A percentile compares a stretch with the other conserved stretches of the same genome.
Conservation (phyloP, 768 basidiomycete species). For the Lyophyllum semitale region DNA sequence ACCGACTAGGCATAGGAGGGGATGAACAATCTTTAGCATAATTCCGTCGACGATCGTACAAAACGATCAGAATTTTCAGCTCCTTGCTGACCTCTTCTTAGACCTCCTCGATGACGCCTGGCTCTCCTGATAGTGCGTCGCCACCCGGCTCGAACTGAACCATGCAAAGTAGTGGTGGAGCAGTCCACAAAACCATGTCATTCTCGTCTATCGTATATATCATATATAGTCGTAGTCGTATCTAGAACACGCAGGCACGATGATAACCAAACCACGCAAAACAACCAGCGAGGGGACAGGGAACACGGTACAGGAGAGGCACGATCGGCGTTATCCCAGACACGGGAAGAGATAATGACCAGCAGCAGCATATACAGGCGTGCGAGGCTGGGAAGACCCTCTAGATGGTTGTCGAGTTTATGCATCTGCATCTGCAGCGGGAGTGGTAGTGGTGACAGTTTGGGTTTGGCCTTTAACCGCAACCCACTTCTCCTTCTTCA, state of each 20-base stretch:
- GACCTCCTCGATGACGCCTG: no score
- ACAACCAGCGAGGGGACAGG: constrained; percentile 21
- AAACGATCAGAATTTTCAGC: no score
- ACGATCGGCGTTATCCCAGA: neutral
- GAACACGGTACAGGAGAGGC: constrained; percentile 18
- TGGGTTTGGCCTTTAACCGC: constrained; percentile 59
- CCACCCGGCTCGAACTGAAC: no score
- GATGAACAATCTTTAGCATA: no score
- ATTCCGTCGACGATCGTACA: no score
- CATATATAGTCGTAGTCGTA: constrained; percentile 14
- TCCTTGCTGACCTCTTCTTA: no score
- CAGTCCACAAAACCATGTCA: constrained; percentile 22
- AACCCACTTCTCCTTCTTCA: constrained; percentile 73
- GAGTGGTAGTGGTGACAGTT: constrained; percentile 19
- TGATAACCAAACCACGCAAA: constrained; percentile 21
- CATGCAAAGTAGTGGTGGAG: neutral
- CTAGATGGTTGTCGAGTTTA: constrained; percentile 8
- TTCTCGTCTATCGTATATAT: constrained; percentile 23
- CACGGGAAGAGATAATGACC: neutral
- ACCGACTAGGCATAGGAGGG: no score
- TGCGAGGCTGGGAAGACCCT: constrained; percentile 6
- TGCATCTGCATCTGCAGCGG: constrained; percentile 20
- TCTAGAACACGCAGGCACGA: constrained; percentile 19
- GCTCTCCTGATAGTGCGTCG: no score
- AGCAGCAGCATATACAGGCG: constrained; percentile 6